A percentile compares a stretch with the other conserved stretches of the same genome.
phyloP scores from a whole-genome alignment of 2,329 filamentous ascomycete species.

The Dothidotthia symphoricarpi region DNA sequence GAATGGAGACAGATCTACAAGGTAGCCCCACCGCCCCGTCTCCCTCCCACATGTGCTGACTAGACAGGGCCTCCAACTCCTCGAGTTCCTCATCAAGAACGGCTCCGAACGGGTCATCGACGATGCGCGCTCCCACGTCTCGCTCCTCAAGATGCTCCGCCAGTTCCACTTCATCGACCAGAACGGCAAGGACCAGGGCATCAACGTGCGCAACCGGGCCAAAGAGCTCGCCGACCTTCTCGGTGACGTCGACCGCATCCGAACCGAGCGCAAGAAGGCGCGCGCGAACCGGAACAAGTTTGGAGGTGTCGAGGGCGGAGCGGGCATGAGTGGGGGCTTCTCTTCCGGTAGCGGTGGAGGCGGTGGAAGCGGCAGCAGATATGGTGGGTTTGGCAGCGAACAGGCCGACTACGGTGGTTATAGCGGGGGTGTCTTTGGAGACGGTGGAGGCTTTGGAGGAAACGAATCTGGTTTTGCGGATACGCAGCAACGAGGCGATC shows the following conservation, averaged over 20 bases:
- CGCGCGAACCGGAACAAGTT: conserved; percentile 90
- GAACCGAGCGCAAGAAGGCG: conserved; percentile 78
- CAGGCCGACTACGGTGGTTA: conserved; percentile 62
- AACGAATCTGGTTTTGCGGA: conserved; percentile 66
- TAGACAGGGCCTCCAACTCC: conserved; percentile 71
- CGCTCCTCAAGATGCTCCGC: conserved; percentile 93
- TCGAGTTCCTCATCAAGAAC: conserved; percentile 97
- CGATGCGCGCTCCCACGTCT: conserved; percentile 91
- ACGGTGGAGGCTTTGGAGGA: conserved; percentile 89
- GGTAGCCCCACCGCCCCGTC: conserved; percentile 49
- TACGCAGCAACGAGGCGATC: conserved; percentile 62
- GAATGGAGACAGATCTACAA: conserved; percentile 99
- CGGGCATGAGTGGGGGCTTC: conserved; percentile 55
- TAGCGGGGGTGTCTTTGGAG: conserved; percentile 81
- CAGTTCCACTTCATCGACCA: conserved; percentile 96
- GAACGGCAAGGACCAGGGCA: conserved; percentile 96
- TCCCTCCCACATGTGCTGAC: conserved; percentile 14
- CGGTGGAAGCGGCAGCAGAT: conserved; percentile 56
- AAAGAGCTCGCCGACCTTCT: conserved; percentile 95
- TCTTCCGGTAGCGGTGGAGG: conserved; percentile 56
- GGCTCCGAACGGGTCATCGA: conserved; percentile 97
- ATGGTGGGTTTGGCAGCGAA: conserved; percentile 82
- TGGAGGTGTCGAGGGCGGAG: conserved; percentile 84
- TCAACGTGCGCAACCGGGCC: conserved; percentile 94
- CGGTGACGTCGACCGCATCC: conserved; percentile 83